Conservation (phyloP, 495 filamentous ascomycete species). For the Aspergillus sparsus region DNA sequence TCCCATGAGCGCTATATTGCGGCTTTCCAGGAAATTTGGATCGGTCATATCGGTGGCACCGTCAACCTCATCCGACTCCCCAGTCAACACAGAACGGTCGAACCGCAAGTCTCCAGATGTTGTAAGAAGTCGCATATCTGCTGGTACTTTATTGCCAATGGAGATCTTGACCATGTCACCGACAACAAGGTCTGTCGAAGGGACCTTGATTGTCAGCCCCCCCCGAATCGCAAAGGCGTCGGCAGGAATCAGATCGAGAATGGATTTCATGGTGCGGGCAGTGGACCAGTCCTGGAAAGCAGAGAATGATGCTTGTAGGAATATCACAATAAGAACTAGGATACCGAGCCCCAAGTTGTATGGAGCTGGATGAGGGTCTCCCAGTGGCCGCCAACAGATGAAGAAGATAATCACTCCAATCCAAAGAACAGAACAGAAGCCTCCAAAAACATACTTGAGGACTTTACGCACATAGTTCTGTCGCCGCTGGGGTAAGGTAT, state of each 20-base stretch:
- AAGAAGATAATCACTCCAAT: slow-evolving; percentile 69
- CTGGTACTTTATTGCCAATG: slow-evolving; percentile 69
- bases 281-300: slow-evolving; percentile 69
- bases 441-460: slow-evolving; percentile 70
- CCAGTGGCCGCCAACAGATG: slow-evolving; percentile 72
- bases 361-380: slow-evolving; percentile 62
- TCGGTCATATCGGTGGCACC: slow-evolving; percentile 63
- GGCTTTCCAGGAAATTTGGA: slow-evolving; percentile 72
- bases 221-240: slow-evolving; percentile 63
- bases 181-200: slow-evolving; percentile 62
- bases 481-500: slow-evolving; percentile 58
- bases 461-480: slow-evolving; percentile 58
- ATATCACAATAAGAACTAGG: slow-evolving; percentile 65
- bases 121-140: slow-evolving; percentile 67
- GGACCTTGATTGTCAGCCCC: slow-evolving; percentile 47
- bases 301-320: slow-evolving; percentile 70
- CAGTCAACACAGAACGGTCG: slow-evolving; percentile 71
- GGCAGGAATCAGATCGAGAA: slow-evolving; percentile 66
- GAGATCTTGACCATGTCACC: slow-evolving; percentile 68
- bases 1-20: slow-evolving; percentile 71
- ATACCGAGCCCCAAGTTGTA: slow-evolving; percentile 67
- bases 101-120: slow-evolving; percentile 68
- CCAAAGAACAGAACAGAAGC: slow-evolving; percentile 71
- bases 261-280: slow-evolving; percentile 64
- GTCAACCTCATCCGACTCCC: slow-evolving; percentile 63